Base-by-base conservation (phyloP, 139 green algal genomes). In the Pseudopediastrum boryanum region DNA sequence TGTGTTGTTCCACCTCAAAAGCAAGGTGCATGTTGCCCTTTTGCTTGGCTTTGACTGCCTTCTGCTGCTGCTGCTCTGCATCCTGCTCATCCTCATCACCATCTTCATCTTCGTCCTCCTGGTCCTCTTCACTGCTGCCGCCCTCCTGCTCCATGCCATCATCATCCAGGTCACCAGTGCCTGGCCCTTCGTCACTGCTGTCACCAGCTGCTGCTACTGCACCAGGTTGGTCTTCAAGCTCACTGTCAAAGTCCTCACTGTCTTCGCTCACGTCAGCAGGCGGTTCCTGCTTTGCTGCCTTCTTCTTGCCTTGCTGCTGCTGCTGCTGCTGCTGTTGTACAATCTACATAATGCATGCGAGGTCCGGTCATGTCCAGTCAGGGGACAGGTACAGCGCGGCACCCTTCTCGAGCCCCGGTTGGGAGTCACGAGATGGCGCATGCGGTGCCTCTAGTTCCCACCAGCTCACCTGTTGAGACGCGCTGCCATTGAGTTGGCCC, bases 121-220 rank as follows among this genome's bases (percentile, higher is more conserved):
- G 12, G 13, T 6, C 66, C 13, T 38, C 66, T 39, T 58, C 66
- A 58, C 66, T 58, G 39, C 39, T 58, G 66, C 21, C 21, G 19
- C 21, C 21, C 19, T 58, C 21, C 48, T 58, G 48, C 21, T 72
- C 50, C 7, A 73, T 48, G 43, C 77, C 77, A 63, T 73, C 77
- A 44, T 78, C 29, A 33, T 36, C 64, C 51, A 82, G 43, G n/a
- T 75, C 67, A 21, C 56, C 68, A n/a, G 48, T 39, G 19, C 46
- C 58, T 52, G 54, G 67, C 42, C 27, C 33, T 19, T 72, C 35
- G 2, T 39, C 62, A 44, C 67, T 38, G 23, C 59, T 19, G 3
- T 66, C 82, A 13, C 27, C 21, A 81, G 64, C 41, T 83, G 68
- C 42, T 72, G 64, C 27, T 71, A 46, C 3, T 79, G 63, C 71